Conservation (phyloP, 202 grass and related monocot species). For the Setaria italica region DNA sequence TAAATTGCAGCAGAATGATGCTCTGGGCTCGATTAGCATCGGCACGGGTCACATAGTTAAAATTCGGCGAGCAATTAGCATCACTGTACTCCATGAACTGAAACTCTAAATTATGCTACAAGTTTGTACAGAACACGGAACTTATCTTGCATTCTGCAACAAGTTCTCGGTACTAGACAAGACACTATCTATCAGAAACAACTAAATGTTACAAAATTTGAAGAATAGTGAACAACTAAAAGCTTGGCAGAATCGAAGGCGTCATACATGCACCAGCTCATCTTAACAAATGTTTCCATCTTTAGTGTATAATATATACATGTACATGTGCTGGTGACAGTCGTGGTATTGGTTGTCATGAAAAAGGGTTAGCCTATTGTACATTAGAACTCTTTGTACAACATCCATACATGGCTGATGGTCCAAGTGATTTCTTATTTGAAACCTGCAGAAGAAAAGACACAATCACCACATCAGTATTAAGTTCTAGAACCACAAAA, state of each 20-base stretch:
- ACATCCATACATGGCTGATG: slow-evolving; percentile 38
- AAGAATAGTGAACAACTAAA: slow-evolving; percentile 1
- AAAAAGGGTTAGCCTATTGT: slow-evolving; percentile 58
- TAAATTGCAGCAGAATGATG: neutral
- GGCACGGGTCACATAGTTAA: neutral
- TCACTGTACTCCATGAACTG: slow-evolving; percentile 21
- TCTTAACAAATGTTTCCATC: slow-evolving; percentile 17
- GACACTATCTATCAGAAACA: slow-evolving; percentile 37
- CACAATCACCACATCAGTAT: neutral
- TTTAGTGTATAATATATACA: slow-evolving; percentile 42
- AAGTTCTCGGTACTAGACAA: slow-evolving; percentile 8
- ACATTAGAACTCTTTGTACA: slow-evolving; percentile 60
- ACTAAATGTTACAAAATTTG: slow-evolving; percentile 29
- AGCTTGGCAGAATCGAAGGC: neutral
- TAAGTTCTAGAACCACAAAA: neutral
- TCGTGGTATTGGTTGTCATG: slow-evolving; percentile 27
- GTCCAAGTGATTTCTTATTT: slow-evolving; percentile 55
- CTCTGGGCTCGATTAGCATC: too few species aligned
- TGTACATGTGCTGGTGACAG: slow-evolving; percentile 42
- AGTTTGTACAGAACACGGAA: slow-evolving; percentile 26
- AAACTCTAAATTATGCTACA: slow-evolving; percentile 34
- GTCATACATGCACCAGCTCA: slow-evolving; percentile 39
- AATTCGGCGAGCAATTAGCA: neutral
- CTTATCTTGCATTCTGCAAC: slow-evolving; percentile 49
- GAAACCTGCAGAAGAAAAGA: slow-evolving; percentile 48